Percentiles rank a stretch among this genome's conserved stretches.
phyloP scores from a whole-genome alignment of 2,329 filamentous ascomycete genomes.

The Penicillium sp. region DNA sequence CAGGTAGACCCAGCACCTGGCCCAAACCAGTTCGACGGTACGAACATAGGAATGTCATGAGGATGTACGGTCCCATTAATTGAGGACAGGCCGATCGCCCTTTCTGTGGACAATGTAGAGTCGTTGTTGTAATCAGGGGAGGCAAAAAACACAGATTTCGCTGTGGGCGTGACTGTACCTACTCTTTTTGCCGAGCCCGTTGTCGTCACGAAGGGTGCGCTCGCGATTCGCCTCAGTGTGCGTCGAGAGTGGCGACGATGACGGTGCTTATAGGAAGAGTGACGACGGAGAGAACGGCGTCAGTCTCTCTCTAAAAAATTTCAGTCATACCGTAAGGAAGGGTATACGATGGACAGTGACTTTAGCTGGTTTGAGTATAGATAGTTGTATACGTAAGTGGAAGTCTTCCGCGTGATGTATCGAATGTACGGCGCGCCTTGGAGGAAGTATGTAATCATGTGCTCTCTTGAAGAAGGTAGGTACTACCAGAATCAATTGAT shows the following conservation, averaged over 20 bases:
- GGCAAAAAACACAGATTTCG: too few species aligned
- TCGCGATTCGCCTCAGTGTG: background rate
- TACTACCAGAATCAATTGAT: too few species aligned
- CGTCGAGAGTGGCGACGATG: background rate
- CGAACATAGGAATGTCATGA: constrained; percentile 59
- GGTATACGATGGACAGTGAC: too few species aligned
- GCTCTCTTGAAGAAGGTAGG: too few species aligned
- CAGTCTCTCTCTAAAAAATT: constrained; percentile 12
- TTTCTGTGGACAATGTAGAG: constrained; percentile 68
- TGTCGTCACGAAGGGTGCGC: background rate
- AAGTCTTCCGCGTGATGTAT: too few species aligned
- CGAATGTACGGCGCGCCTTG: too few species aligned
- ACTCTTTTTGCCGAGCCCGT: background rate
- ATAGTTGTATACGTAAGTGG: too few species aligned
- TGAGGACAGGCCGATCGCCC: constrained; percentile 74
- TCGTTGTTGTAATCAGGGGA: background rate
- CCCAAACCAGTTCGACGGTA: constrained; percentile 72
- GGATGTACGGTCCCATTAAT: constrained; percentile 76
- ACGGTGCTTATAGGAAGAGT: background rate
- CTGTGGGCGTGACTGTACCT: background rate
- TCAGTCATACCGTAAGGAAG: too few species aligned
- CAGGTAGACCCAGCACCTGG: constrained; percentile 66
- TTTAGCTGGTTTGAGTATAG: too few species aligned
- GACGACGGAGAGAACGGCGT: background rate
- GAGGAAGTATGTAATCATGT: too few species aligned